Evolutionary conservation across 345 rosid genomes (phyloP).

Genomic region (Pistacia atlantica): DNA sequence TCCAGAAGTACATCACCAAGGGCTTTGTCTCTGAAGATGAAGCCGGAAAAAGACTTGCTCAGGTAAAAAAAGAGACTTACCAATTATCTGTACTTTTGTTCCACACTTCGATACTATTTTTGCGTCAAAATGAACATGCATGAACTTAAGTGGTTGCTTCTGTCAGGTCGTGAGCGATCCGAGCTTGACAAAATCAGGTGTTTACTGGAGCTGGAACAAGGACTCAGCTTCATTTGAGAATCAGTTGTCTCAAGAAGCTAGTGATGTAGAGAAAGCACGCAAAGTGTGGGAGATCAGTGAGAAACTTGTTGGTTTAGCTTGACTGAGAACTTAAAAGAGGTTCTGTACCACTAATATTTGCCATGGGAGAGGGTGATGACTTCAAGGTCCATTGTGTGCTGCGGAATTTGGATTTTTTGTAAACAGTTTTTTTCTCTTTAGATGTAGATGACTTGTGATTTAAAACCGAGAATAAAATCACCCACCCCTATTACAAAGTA

Average conservation of each 20-base stretch:
- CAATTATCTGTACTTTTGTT: background rate
- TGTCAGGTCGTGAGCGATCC: conserved; percentile 80
- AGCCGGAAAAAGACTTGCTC: conserved; percentile 92
- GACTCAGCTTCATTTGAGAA: conserved; percentile 91
- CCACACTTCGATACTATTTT: background rate
- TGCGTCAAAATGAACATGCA: background rate
- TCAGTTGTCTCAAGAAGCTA: conserved; percentile 91
- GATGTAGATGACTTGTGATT: conserved; percentile 27
- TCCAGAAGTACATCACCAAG: conserved; percentile 97
- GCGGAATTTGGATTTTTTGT: conserved; percentile 23
- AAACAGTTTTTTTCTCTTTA: conserved; percentile 24
- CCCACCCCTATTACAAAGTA: conserved; percentile 21
- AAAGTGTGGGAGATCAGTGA: conserved; percentile 96
- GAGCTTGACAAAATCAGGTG: conserved; percentile 86
- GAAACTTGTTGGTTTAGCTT: conserved; percentile 93
- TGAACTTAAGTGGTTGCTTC: conserved; percentile 13
- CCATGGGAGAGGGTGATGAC: conserved; percentile 27
- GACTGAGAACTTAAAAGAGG: conserved; percentile 11
- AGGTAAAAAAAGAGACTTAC: conserved; percentile 43
- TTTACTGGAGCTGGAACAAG: conserved; percentile 99
- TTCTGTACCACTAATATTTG: conserved; percentile 15
- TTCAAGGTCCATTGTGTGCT: background rate
- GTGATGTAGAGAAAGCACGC: conserved; percentile 81
- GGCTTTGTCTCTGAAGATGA: conserved; percentile 93
- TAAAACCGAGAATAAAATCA: conserved; percentile 32